A percentile compares a stretch with the other conserved stretches of the same genome.
phyloP scores from a whole-genome alignment of 768 basidiomycete genomes.

The Amanita jacksonii region DNA sequence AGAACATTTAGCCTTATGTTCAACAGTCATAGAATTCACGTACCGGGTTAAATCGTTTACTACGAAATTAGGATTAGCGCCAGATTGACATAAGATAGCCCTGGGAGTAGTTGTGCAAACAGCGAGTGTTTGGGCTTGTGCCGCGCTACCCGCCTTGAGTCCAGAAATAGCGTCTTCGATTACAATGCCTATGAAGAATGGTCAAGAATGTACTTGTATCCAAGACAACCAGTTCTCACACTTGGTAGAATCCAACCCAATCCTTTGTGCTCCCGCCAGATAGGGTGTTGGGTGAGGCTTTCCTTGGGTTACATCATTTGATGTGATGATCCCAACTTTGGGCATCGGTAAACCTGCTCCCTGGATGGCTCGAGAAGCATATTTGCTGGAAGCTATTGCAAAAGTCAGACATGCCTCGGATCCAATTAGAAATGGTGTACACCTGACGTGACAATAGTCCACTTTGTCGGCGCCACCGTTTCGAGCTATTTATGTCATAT shows the following conservation, averaged over 20 bases:
- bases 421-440: conserved; percentile 1
- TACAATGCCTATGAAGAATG: conserved; percentile 51
- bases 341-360: conserved; percentile 55
- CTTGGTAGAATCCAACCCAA: conserved; percentile 43
- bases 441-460: conserved; percentile 87
- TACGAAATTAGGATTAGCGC: conserved; percentile 54
- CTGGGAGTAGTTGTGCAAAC: conserved; percentile 75
- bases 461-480: conserved; percentile 29
- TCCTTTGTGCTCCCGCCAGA: conserved; percentile 58
- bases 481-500: conserved; percentile 13
- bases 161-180: conserved; percentile 89
- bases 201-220: neutral
- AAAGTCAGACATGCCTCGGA: conserved; percentile 2
- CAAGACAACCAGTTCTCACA: conserved; percentile 30
- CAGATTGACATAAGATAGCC: conserved; percentile 39
- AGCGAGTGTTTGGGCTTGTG: conserved; percentile 68
- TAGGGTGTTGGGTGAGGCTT: conserved; percentile 92
- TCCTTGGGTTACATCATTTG: conserved; percentile 59
- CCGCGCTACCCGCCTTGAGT: conserved; percentile 61
- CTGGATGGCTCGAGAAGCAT: conserved; percentile 57
- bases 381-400: conserved; percentile 58
- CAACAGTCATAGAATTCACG: conserved; percentile 12
- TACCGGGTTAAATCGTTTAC: conserved; percentile 62
- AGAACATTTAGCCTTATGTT: neutral
- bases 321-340: conserved; percentile 55